Conservation (phyloP, 768 basidiomycete genomes). For the Hygrophoropsis aurantiaca region DNA sequence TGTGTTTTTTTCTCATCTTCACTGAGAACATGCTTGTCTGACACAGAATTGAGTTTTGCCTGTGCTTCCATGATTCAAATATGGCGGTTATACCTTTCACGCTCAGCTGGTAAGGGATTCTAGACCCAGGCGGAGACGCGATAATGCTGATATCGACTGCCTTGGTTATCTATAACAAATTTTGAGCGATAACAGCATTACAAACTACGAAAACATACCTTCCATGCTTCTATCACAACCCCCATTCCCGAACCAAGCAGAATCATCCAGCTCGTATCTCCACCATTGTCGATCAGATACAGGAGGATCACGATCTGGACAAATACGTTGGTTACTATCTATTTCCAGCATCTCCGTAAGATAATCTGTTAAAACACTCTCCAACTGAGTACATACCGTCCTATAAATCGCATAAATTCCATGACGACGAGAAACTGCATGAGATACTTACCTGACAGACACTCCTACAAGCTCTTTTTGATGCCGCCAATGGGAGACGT, state of each 20-base stretch:
- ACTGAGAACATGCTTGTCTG: constrained; percentile 92
- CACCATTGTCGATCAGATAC: constrained; percentile 93
- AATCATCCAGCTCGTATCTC: constrained; percentile 98
- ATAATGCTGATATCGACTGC: constrained; percentile 84
- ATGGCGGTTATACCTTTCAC: constrained; percentile 64
- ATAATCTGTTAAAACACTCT: constrained; percentile 1
- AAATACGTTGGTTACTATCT: constrained; percentile 91
- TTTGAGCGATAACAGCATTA: constrained; percentile 11
- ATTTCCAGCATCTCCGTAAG: constrained; percentile 12
- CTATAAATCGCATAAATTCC: constrained; percentile 28
- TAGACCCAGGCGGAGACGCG: constrained; percentile 58
- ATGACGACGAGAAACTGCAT: constrained; percentile 11
- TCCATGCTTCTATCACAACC: constrained; percentile 90
- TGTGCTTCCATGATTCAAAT: constrained; percentile 10
- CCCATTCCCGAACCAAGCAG: constrained; percentile 84
- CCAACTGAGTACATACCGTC: constrained; percentile 45
- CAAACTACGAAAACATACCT: constrained; percentile 46
- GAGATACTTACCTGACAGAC: constrained; percentile 69
- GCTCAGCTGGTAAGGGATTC: constrained; percentile 75
- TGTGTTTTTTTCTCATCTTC: constrained; percentile 98
- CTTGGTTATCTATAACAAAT: constrained; percentile 65
- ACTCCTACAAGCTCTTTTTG: constrained; percentile 95
- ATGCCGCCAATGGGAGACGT: constrained; percentile 93
- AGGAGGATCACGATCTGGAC: constrained; percentile 88
- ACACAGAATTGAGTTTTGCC: constrained; percentile 9